Evolutionary conservation across 768 basidiomycete species (phyloP), one percentile per base, ranked within the genome.

Genomic region (Psilocybe sp.): DNA sequence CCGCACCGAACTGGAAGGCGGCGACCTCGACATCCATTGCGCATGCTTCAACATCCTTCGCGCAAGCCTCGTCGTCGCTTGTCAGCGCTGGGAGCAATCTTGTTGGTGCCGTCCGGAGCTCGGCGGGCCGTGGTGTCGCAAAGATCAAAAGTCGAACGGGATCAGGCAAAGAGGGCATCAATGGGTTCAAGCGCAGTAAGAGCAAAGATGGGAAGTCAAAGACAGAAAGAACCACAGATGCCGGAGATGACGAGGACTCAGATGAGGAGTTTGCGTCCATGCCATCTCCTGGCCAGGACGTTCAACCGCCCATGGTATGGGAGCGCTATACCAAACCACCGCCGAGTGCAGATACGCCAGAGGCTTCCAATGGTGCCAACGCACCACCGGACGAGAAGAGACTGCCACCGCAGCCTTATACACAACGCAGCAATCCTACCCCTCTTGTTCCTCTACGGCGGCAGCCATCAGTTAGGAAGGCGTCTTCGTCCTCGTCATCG

Each of bases 201-300:
- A 16, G 43, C 31, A 34, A 34, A 10, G 10, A 28, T 7, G 44
- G 34, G 5, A 40, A 23, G 8, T 46, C 44, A 13, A 16, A 40
- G 31, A 44, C 45, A 28, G 31, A 39, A 11, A 37, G 31, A 3
- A 35, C 34, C 6, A 34, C 35, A 5, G 23, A 46, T 2, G 45
- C n/a, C 5, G 18, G 37, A 12, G 49, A 46, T 2, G 49, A 38
- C 16, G 51, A 36, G 13, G 44, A 52, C 31, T 56, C 54, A 39
- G 58, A 60, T 33, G 58, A 60, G 38, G 58, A 60, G 44, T 60
- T 60, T 20, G 53, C 46, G 15, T 60, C 58, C n/a, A 18, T 56
- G 16, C 53, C 53, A 19, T 44, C 42, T 0, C 53, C 52, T 12
- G 49, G 46, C 10, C 46, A 45, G 28, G 50, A 48, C 7, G n/a